Evolutionary conservation across 768 basidiomycete species (phyloP).

Genomic region (Phlebiopsis gigantea): DNA sequence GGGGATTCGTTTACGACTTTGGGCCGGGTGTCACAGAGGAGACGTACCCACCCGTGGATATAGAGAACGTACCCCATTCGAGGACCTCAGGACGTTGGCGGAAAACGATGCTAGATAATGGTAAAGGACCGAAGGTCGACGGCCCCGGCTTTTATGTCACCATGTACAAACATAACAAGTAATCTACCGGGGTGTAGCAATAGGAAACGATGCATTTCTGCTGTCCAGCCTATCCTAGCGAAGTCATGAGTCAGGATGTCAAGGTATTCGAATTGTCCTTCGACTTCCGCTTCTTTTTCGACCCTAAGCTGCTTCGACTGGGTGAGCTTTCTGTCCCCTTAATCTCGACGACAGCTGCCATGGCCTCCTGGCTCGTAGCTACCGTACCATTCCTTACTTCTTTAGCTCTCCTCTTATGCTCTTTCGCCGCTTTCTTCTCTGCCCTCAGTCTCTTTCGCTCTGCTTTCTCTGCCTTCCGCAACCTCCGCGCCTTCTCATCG

Average conservation of each 20-base stretch:
- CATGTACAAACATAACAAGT: slow-evolving; percentile 34
- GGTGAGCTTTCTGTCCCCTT: neutral
- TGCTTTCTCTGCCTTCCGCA: slow-evolving; percentile 5
- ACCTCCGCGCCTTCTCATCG: slow-evolving; percentile 7
- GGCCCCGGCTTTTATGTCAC: slow-evolving; percentile 48
- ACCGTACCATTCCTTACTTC: neutral
- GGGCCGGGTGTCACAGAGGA: slow-evolving; percentile 52
- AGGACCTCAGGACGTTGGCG: slow-evolving; percentile 11
- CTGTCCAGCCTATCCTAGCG: too few species aligned
- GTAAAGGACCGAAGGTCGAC: slow-evolving; percentile 23
- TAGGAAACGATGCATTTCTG: neutral
- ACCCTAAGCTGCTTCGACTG: neutral
- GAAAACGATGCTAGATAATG: slow-evolving; percentile 16
- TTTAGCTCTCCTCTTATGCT: slow-evolving; percentile 13
- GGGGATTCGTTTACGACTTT: slow-evolving; percentile 79
- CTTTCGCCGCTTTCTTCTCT: slow-evolving; percentile 23
- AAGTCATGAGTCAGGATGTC: neutral
- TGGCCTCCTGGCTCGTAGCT: neutral
- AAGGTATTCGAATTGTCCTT: neutral
- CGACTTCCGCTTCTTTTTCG: neutral
- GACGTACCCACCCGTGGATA: slow-evolving; percentile 49
- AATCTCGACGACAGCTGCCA: neutral
- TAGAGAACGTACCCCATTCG: slow-evolving; percentile 8
- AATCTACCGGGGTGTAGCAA: neutral
- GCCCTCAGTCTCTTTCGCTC: slow-evolving; percentile 20